Conservation (phyloP, 1,139 yeast species). For the Komagataea norvegica region DNA sequence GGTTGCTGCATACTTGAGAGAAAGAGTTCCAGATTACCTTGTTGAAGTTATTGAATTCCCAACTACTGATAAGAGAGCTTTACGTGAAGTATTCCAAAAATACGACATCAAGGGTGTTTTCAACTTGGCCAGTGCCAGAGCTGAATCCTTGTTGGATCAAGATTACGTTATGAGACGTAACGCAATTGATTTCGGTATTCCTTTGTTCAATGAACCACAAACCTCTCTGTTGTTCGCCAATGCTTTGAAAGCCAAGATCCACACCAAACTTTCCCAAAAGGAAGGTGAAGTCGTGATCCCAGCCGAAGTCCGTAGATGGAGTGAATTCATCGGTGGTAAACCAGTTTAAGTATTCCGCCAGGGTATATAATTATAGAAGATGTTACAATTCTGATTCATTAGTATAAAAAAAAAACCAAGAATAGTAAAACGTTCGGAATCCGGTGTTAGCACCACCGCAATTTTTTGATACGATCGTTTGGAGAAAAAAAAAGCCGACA, state of each 20-base stretch:
- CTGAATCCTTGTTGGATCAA: constrained; percentile 75
- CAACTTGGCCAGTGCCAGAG: constrained; percentile 88
- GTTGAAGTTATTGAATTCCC: constrained; percentile 79
- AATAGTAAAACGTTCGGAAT: no score
- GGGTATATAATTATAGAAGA: background rate
- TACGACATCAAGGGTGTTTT: constrained; percentile 81
- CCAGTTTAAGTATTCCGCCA: constrained; percentile 67
- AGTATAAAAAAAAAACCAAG: no score
- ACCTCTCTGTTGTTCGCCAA: constrained; percentile 84
- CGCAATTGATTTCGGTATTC: constrained; percentile 96
- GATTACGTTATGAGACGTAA: constrained; percentile 98
- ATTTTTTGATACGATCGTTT: no score
- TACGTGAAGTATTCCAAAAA: constrained; percentile 88
- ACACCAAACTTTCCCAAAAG: constrained; percentile 42
- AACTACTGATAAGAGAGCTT: constrained; percentile 83
- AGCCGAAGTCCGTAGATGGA: constrained; percentile 88
- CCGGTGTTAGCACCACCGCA: no score
- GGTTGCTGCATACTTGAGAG: constrained; percentile 63
- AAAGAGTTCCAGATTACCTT: constrained; percentile 39
- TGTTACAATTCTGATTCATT: no score
- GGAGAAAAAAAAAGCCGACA: no score
- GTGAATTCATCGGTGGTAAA: constrained; percentile 91
- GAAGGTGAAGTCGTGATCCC: constrained; percentile 59
- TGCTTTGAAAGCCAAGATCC: constrained; percentile 72
- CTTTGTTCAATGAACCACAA: constrained; percentile 93